Evolutionary conservation across 2,329 filamentous ascomycete genomes (phyloP).

Genomic region (Penicillium verrucosum): DNA sequence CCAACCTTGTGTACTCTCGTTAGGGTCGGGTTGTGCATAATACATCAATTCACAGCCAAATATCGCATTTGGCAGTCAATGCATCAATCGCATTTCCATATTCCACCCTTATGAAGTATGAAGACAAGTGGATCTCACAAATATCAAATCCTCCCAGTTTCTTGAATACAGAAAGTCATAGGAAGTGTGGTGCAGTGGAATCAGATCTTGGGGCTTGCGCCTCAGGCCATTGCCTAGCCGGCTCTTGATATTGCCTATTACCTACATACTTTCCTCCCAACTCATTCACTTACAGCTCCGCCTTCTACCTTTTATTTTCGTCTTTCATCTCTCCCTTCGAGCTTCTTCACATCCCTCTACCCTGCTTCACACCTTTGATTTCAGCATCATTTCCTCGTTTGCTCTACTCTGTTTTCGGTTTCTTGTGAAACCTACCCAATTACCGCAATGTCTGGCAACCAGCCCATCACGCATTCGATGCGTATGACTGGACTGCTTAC

Average conservation of each 20-base stretch:
- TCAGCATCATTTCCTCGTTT: not conserved
- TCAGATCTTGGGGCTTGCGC: not conserved
- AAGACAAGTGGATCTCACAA: not conserved
- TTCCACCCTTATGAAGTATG: not conserved
- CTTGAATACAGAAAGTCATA: not conserved
- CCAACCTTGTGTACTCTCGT: not conserved
- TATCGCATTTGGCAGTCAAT: not conserved
- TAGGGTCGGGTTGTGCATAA: not conserved
- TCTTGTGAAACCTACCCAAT: not conserved
- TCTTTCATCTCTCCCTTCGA: not conserved
- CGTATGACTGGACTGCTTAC: slow-evolving; percentile 65
- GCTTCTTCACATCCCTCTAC: not conserved
- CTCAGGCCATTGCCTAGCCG: not conserved
- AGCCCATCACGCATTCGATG: not conserved
- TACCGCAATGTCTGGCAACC: not conserved
- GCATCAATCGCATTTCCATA: not conserved
- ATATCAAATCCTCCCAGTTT: not conserved
- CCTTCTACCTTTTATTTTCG: not conserved
- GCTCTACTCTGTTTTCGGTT: not conserved
- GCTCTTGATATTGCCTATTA: not conserved
- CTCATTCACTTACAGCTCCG: not conserved
- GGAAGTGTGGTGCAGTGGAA: not conserved
- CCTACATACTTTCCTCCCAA: not conserved
- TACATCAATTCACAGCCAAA: not conserved
- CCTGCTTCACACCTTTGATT: not conserved